phyloP scores from a whole-genome alignment of 495 filamentous ascomycete genomes.

The Annulohypoxylon bovei region DNA sequence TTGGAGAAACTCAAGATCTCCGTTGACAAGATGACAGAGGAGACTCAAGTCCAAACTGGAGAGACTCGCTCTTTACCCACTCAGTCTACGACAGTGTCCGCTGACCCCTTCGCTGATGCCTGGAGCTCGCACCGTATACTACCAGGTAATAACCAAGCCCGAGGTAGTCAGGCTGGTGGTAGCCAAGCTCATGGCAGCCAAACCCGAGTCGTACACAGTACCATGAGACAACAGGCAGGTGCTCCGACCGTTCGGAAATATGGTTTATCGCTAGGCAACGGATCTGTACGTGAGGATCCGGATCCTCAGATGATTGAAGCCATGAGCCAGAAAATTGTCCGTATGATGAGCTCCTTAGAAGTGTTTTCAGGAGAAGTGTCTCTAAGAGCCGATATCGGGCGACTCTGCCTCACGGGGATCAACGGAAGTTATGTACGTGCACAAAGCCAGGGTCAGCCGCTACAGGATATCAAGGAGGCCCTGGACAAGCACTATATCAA shows the following conservation, averaged over 20 bases:
- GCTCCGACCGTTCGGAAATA: background rate
- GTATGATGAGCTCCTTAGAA: slow-evolving; percentile 38
- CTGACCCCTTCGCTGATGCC: slow-evolving; percentile 1
- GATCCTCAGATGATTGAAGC: background rate
- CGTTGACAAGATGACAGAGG: background rate
- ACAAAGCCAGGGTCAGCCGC: slow-evolving; percentile 30
- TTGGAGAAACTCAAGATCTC: background rate
- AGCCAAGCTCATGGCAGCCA: background rate
- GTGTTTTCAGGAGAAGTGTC: slow-evolving; percentile 49
- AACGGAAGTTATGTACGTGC: slow-evolving; percentile 35
- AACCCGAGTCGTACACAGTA: slow-evolving; percentile 27
- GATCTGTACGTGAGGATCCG: background rate
- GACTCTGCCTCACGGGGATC: slow-evolving; percentile 47
- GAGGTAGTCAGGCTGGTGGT: background rate
- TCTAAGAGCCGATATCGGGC: slow-evolving; percentile 56
- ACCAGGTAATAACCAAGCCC: background rate
- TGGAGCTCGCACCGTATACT: background rate
- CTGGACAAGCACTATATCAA: slow-evolving; percentile 36
- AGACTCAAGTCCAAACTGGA: background rate
- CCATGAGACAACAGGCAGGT: slow-evolving; percentile 48
- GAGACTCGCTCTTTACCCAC: background rate
- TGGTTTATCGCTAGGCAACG: background rate
- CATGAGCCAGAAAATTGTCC: slow-evolving; percentile 24
- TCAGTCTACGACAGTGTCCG: background rate
- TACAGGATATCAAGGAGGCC: slow-evolving; percentile 27